Percentiles rank a stretch among this genome's conserved stretches.
Evolutionary conservation across 208 protist genomes (phyloP).

Genomic region (Trypanosoma conorhini): DNA sequence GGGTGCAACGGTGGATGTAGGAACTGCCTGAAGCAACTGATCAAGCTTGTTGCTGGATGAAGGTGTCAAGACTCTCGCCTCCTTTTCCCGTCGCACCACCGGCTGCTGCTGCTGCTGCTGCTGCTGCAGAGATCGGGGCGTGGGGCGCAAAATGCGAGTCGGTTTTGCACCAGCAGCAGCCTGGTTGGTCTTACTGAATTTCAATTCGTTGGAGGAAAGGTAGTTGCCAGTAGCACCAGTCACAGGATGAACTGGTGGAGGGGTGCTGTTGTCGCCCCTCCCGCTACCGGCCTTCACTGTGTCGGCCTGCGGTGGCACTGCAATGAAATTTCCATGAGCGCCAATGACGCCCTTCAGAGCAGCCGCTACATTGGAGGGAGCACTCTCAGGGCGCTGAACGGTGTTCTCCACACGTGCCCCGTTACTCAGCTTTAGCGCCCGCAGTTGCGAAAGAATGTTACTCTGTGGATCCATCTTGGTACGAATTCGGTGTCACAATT

Average conservation of each 20-base stretch:
- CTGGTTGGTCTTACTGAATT: neutral
- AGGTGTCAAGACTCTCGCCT: neutral
- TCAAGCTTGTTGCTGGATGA: conserved; percentile 12
- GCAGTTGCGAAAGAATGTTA: conserved; percentile 21
- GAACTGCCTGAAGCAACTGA: conserved; percentile 2
- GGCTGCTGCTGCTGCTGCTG: neutral
- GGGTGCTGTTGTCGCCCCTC: neutral
- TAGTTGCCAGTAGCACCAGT: neutral
- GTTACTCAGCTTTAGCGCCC: conserved; percentile 22
- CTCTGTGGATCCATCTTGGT: conserved; percentile 12
- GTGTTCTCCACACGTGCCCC: conserved; percentile 15
- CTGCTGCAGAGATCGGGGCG: conserved; percentile 14
- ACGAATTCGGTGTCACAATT: neutral
- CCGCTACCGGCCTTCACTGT: neutral
- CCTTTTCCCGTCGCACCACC: neutral
- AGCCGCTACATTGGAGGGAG: conserved; percentile 4
- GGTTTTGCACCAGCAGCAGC: neutral
- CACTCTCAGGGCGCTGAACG: neutral
- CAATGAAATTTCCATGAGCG: neutral
- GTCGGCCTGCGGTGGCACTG: neutral
- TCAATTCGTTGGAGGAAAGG: neutral
- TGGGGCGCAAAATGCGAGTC: conserved; percentile 12
- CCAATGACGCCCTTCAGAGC: conserved; percentile 10
- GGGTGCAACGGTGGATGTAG: conserved; percentile 14
- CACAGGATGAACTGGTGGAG: neutral